Evolutionary conservation across 768 basidiomycete species (phyloP), one percentile per base, ranked within the genome.

Genomic region (Kondoa subrosea): DNA sequence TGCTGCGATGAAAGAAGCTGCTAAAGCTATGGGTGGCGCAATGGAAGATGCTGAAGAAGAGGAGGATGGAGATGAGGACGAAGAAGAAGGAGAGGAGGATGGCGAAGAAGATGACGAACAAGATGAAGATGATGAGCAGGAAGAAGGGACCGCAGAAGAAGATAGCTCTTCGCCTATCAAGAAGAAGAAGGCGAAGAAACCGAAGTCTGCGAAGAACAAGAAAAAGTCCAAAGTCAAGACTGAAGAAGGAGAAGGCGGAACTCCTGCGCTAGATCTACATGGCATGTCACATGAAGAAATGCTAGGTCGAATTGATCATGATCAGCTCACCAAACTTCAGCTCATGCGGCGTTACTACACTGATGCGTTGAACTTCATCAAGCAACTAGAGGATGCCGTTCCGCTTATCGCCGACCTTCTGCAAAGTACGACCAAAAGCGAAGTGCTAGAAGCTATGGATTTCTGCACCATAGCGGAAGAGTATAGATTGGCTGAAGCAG

Each of bases 361-460:
- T 2, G 93, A 96, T 74, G 90, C 86, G 1, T 79, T 96, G 56
- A 80, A 77, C 67, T 97, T 97, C 76, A 92, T 96, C 73, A 81
- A 80, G 57, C 80, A 81, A 70, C 77, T 87, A 50, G 85, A 86
- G 73, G 75, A 77, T 17, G 80, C 84, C 85, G 2, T 82, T 50
- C 60, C 68, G 3, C 25, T 80, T 0, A 81, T 95, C 58, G 83
- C 82, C 64, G 83, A 87, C 72, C 77, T 99, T 3, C 81, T 97
- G 30, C 91, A 89, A 1, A 90, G 88, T 62, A 96, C 78, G 17
- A 78, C 75, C 58, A 79, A 79, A 68, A 75, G 78, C 29, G 80
- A 81, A 69, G 80, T 80, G 0, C 73, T 81, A 61, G 80, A 80
- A 68, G 75, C 78, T 17, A 81, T 81, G 76, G 75, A 93, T 31